Evolutionary conservation across 371 early-diverging fungal genomes (phyloP).

Genomic region (Modicella reniformis): DNA sequence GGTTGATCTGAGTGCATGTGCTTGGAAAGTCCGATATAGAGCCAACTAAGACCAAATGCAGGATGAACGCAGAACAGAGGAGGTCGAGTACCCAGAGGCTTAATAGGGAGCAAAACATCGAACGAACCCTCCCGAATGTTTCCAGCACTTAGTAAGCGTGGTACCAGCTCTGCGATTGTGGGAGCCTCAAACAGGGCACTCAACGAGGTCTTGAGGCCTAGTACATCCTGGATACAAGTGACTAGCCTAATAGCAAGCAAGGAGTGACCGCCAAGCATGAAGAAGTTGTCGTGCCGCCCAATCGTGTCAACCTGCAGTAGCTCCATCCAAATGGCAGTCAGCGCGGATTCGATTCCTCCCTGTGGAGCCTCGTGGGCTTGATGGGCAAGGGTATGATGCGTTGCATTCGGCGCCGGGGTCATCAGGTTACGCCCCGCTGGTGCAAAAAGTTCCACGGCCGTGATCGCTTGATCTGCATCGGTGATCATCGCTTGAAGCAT

Average conservation of each 20-base stretch:
- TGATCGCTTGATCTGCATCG: not conserved
- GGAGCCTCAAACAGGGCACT: constrained; percentile 15
- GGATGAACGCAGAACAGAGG: constrained; percentile 24
- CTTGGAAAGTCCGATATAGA: constrained; percentile 3
- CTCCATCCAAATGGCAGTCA: constrained; percentile 1
- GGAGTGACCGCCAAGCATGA: not conserved
- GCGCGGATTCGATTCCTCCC: constrained; percentile 1
- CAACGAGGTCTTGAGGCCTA: not conserved
- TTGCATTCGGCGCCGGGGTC: not conserved
- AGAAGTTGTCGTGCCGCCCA: constrained; percentile 17
- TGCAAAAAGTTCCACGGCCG: not conserved
- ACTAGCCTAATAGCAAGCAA: not conserved
- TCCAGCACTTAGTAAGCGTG: not conserved
- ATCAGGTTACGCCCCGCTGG: not conserved
- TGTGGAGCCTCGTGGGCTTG: constrained; percentile 9
- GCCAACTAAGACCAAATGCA: constrained; percentile 11
- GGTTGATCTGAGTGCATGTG: constrained; percentile 11
- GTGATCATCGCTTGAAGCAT: not conserved
- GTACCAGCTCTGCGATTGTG: constrained; percentile 11
- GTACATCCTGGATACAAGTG: not conserved
- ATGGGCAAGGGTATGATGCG: not conserved
- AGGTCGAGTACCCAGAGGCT: constrained; percentile 2
- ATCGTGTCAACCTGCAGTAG: constrained; percentile 6
- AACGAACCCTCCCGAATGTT: constrained; percentile 4
- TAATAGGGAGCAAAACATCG: constrained; percentile 12